Evolutionary conservation across 192 early-diverging fungal species (phyloP).

Genomic region (Kickxella alabastrina): DNA sequence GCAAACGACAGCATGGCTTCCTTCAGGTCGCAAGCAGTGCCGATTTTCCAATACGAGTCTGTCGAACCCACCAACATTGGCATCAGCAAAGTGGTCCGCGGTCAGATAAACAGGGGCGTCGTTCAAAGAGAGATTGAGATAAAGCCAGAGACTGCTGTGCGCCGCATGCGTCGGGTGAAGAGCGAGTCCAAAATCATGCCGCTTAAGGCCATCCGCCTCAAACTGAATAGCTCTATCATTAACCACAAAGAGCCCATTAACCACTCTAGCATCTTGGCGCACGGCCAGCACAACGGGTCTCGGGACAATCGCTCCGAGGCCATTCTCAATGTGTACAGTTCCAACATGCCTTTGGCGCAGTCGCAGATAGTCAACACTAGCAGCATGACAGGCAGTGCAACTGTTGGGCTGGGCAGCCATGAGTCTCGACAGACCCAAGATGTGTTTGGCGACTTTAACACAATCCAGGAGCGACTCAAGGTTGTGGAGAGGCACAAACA

Average conservation of each 20-base stretch:
- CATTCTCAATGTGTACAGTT: neutral
- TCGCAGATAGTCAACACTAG: conserved; percentile 16
- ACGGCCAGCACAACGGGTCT: neutral
- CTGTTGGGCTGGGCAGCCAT: no score
- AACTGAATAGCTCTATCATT: conserved; percentile 32
- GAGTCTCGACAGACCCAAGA: neutral
- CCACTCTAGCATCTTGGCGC: neutral
- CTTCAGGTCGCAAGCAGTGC: neutral
- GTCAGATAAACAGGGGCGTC: conserved; percentile 25
- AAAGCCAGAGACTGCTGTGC: conserved; percentile 11
- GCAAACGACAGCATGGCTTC: neutral
- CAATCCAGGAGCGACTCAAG: conserved; percentile 31
- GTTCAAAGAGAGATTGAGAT: conserved; percentile 25
- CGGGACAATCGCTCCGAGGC: neutral
- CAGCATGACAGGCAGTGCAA: neutral
- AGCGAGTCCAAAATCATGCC: conserved; percentile 43
- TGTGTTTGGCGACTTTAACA: conserved; percentile 24
- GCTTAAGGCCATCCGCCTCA: conserved; percentile 43
- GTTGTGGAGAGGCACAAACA: conserved; percentile 32
- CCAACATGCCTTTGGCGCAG: neutral
- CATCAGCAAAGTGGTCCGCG: conserved; percentile 32
- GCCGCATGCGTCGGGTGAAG: conserved; percentile 39
- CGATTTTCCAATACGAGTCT: conserved; percentile 33
- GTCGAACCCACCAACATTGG: conserved; percentile 21
- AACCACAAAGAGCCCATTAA: conserved; percentile 6